Base-by-base conservation (phyloP, 1,284 basidiomycete species). In the Bjerkandera adusta region DNA sequence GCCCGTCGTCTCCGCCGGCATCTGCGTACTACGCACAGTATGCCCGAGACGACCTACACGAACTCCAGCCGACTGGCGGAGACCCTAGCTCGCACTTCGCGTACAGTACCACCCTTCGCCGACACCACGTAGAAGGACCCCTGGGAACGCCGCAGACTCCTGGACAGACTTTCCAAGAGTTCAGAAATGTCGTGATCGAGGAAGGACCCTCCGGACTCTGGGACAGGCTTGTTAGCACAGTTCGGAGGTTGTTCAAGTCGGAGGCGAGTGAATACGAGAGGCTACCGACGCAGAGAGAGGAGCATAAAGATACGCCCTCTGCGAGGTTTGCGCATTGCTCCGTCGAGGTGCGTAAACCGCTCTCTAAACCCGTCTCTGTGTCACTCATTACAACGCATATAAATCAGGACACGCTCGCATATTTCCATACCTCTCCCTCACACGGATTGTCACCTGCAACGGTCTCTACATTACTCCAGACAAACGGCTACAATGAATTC, bases 401-500 rank as follows among this genome's bases (percentile, higher is more conserved):
- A 45, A n/a, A n/a, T 18, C 52, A 89, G 85, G 82, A 85, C 46
- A 85, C 85, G 10, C 67, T 89, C 1, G 67, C 75, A 5, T 75
- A 88, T 58, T 85, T 84, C 54, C 72, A 75, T 18, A 85, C 89
- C 1, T 81, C 84, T 3, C 60, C 73, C 5, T 68, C 71, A 0
- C 64, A 69, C 24, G 93, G 93, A 12, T 73, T 97, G 1, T 63
- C 82, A 0, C 70, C 77, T 13, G 66, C 77, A n/a, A 72, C 81
- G 34, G 76, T 96, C 16, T 71, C 81, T 1, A 70, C 75, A n/a
- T 73, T 95, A 16, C 77, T 85, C 26, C 75, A 76, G 22, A 72
- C 72, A 4, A 81, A 91, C 54, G 93, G 93, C 2, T 92, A 92
- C 63, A 98, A 98, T 69, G 95, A 98, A 67, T 97, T 98, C 61